A percentile compares a stretch with the other conserved stretches of the same genome.
Conservation (phyloP, 2,329 filamentous ascomycete species). For the Fusarium clavum region DNA sequence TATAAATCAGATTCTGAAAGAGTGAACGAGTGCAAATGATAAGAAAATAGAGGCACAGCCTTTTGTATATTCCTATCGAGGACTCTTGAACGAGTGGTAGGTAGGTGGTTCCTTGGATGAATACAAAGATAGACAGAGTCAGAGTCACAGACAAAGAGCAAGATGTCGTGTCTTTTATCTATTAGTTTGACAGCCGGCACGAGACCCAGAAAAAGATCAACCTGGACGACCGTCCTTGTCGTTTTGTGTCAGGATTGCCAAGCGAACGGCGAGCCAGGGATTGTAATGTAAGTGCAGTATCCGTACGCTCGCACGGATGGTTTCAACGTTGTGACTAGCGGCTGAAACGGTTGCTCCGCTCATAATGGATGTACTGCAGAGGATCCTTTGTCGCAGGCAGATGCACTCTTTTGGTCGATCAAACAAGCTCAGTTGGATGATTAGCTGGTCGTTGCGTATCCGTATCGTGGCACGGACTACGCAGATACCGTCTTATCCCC, state of each 20-base stretch:
- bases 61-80: conserved; percentile 20
- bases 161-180: conserved; percentile 26
- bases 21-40: conserved; percentile 19
- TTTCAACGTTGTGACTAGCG: conserved; percentile 42
- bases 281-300: background rate
- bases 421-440: conserved; percentile 20
- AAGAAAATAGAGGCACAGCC: conserved; percentile 42
- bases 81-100: conserved; percentile 32
- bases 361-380: conserved; percentile 18
- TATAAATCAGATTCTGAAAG: conserved; percentile 12
- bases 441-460: conserved; percentile 10
- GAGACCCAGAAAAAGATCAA: conserved; percentile 19
- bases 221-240: conserved; percentile 12
- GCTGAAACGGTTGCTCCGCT: conserved; percentile 40
- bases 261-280: background rate
- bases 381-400: conserved; percentile 29
- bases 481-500: background rate
- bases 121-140: conserved; percentile 20
- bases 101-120: conserved; percentile 23
- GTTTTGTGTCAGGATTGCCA: conserved; percentile 34
- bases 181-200: background rate
- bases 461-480: conserved; percentile 3
- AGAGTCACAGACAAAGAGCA: conserved; percentile 6
- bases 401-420: conserved; percentile 22
- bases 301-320: conserved; percentile 40